Conservation (phyloP, 768 basidiomycete genomes). For the Mycena capillaripes region DNA sequence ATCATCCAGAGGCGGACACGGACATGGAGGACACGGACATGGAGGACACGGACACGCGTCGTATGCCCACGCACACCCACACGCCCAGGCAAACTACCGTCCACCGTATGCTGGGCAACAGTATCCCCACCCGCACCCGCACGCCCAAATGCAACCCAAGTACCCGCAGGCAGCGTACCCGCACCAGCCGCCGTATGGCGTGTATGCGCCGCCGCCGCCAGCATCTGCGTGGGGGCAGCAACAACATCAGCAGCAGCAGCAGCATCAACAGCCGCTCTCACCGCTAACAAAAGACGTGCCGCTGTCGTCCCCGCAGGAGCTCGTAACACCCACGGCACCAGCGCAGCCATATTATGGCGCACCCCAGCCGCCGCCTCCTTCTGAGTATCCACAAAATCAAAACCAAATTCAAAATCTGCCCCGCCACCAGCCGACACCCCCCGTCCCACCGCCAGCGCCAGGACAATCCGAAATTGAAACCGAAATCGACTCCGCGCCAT, state of each 20-base stretch:
- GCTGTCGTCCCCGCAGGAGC: neutral
- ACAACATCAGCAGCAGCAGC: slow-evolving; percentile 5
- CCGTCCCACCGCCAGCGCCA: neutral
- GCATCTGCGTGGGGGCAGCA: slow-evolving; percentile 7
- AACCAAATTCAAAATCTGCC: neutral
- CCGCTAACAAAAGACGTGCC: slow-evolving; percentile 18
- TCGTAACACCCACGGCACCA: neutral
- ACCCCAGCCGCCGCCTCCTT: neutral
- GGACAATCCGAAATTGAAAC: too few relatives aligned
- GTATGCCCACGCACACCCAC: neutral
- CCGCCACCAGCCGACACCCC: neutral
- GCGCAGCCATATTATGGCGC: neutral
- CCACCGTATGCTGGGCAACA: slow-evolving; percentile 17
- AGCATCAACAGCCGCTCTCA: slow-evolving; percentile 15
- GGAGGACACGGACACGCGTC: neutral
- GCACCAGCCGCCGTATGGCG: neutral
- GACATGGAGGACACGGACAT: neutral
- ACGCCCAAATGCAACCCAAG: slow-evolving; percentile 6
- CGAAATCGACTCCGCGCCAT: neutral
- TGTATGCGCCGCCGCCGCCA: slow-evolving; percentile 1
- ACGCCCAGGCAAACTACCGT: slow-evolving; percentile 9
- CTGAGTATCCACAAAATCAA: neutral
- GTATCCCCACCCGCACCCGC: slow-evolving; percentile 7
- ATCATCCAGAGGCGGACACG: slow-evolving; percentile 8
- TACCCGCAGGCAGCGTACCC: slow-evolving; percentile 5